These are phyloP conservation scores for Eutypella sp. DNA, from an alignment of 2,329 filamentous ascomycete genomes.

Conservation along the genomic window DNA sequence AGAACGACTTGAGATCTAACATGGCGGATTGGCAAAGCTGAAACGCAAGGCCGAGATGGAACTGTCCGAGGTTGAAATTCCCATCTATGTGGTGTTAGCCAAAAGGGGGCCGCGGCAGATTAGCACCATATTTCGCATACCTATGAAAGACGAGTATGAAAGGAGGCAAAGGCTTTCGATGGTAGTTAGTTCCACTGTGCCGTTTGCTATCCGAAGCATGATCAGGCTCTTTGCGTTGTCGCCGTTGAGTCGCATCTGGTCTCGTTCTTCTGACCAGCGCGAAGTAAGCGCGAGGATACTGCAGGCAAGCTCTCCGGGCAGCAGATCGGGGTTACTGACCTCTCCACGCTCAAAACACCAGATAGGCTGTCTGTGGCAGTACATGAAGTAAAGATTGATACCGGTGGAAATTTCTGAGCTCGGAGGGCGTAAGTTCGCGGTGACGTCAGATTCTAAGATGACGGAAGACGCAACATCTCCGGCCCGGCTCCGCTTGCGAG, in stretches of 20 bases:
- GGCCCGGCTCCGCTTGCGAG: conserved; percentile 18
- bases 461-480: conserved; percentile 19
- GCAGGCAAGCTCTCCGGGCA: conserved; percentile 36
- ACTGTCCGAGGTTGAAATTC: conserved; percentile 42
- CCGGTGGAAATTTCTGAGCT: conserved; percentile 29
- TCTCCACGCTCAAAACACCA: conserved; percentile 42
- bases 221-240: conserved; percentile 34
- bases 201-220: conserved; percentile 47
- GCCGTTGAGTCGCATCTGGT: conserved; percentile 1
- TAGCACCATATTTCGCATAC: conserved; percentile 23
- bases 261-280: conserved; percentile 28
- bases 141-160: conserved; percentile 44
- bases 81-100: conserved; percentile 34
- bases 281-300: conserved; percentile 36
- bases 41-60: conserved; percentile 44
- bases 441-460: conserved; percentile 23
- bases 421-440: conserved; percentile 23
- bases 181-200: conserved; percentile 42
- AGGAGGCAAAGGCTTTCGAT: conserved; percentile 47
- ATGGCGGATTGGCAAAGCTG: conserved; percentile 47
- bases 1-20: conserved; percentile 39
- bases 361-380: conserved; percentile 38
- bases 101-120: not conserved
- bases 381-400: conserved; percentile 37
- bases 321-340: conserved; percentile 26